Base-by-base conservation (phyloP, 2,329 filamentous ascomycete species). In the Fusarium sulawesiense region DNA sequence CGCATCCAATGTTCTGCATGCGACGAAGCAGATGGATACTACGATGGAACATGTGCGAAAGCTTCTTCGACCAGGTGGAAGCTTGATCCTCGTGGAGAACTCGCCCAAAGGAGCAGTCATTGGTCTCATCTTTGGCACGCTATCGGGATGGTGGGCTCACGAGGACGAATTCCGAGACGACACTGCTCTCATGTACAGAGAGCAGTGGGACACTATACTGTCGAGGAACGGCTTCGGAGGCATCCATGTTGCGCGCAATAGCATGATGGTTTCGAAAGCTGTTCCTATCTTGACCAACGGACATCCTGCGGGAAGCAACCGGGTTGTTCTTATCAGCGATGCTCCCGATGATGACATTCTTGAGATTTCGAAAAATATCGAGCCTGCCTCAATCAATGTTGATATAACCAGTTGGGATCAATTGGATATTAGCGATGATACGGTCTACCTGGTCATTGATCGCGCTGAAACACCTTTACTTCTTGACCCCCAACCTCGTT, bases 221-320 rank as follows among this genome's bases (percentile, higher is more conserved):
- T 60, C 50, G 3, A 46, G 56, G 10, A 59, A 56, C 4, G 41
- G 50, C 7, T 60, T 56, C 20, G 50, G 56, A 3, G 56, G 56
- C 5, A 56, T 60, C 3, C 41, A 60, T 46, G 50, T 60, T 29
- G 50, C 56, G 10, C 42, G 51, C 6, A 60, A 60, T 5, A 60
- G 57, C 21, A 60, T 60, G 57, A 48, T 60, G 57, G 57, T 60
- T 42, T 60, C 57, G 8, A 60, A 21, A n/a, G 57, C 50, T n/a
- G 42, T 60, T 3, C 20, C 32, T 1, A 14, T 30, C 7, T 12
- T 32, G 18, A 21, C 20, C 0, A 60, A 48, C 5, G 51, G 32
- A 10, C 32, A 57, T 21, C 1, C 3, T 14, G 2, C 3, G 1
- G 8, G 4, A 7, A n/a, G 14, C 10, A 57, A 27, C 6, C 32